Base-by-base conservation (phyloP, 2,329 filamentous ascomycete species). In the Calonectria pseudoreteaudii region DNA sequence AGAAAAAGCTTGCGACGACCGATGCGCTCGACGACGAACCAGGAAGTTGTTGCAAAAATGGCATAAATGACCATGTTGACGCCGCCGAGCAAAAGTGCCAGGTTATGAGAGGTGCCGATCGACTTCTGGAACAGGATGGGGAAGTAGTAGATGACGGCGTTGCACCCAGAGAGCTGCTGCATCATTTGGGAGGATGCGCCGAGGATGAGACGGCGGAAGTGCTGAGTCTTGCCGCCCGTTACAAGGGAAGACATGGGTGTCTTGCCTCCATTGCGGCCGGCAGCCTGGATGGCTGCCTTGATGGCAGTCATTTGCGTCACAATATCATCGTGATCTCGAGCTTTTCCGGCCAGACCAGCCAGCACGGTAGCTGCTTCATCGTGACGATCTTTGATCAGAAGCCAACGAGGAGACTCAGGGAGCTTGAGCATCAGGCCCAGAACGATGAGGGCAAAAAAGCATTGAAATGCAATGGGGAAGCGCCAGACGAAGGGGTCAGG, bases 211-310 rank as follows among this genome's bases (percentile, higher is more conserved):
- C 92, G 88, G 8, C 91, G 89, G 84, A 92, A 90, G 79, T 93
- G 91, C 82, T 93, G 91, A 0, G 90, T 92, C 84, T 91, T 92
- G 75, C 91, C 91, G 64, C 88, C 87, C 0, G 90, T 92, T 78
- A 92, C 87, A 2, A 93, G 86, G 2, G 90, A 87, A 75, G 87
- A 89, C 81, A 89, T 81, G 0, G 87, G 87, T 0, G 87, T 85
- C 84, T 86, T 86, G 53, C 85, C 83, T 53, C 85, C 85, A 49
- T 81, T 82, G 72, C 84, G 85, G 34, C 87, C 89, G 31, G 87
- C 89, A 53, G 90, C 90, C 50, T 88, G 87, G 75, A 94, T 91
- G 0, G 80, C 56, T 76, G 65, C 81, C 79, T 26, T 80, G 74
- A 30, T 82, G 92, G 74, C 92, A 85, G 71, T 90, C 88, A 70